Percentiles rank a stretch among this genome's conserved stretches.
Conservation (phyloP, 179 eudicot species). For the Silene vulgaris region DNA sequence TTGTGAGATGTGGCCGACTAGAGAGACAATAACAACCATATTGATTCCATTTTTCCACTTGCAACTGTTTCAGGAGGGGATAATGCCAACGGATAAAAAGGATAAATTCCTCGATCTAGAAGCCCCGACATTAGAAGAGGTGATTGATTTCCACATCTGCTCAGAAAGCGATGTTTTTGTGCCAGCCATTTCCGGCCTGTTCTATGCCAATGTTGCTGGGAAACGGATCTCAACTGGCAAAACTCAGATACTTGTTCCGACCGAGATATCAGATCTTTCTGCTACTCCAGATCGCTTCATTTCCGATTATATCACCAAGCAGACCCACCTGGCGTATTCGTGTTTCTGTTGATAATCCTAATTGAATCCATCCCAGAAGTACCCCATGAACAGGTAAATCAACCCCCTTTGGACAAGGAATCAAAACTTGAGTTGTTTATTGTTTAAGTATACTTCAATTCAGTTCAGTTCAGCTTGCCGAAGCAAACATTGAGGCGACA, state of each 20-base stretch:
- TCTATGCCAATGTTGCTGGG: conserved; percentile 85
- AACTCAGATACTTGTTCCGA: conserved; percentile 83
- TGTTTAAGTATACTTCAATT: conserved; percentile 23
- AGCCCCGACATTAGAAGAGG: conserved; percentile 65
- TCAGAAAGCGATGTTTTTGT: conserved; percentile 76
- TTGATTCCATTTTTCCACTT: conserved; percentile 7
- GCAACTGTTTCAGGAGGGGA: conserved; percentile 54
- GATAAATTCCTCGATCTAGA: conserved; percentile 56
- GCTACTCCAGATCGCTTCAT: conserved; percentile 52
- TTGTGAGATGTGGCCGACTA: too few species aligned
- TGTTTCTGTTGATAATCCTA: conserved; percentile 62
- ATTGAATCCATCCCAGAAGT: not conserved
- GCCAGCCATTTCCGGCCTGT: conserved; percentile 80
- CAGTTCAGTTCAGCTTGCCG: conserved; percentile 23
- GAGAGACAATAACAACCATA: not conserved
- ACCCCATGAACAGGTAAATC: conserved; percentile 18
- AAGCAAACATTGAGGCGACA: conserved; percentile 21
- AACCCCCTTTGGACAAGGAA: conserved; percentile 22
- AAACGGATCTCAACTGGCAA: conserved; percentile 73
- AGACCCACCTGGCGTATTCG: conserved; percentile 89
- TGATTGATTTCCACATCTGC: conserved; percentile 70
- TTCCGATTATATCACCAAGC: conserved; percentile 69
- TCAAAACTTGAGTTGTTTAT: conserved; percentile 22
- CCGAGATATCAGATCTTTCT: conserved; percentile 39
- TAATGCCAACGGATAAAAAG: conserved; percentile 79